phyloP scores from a whole-genome alignment of 2,329 filamentous ascomycete species.

The Ophiostoma sp. region DNA sequence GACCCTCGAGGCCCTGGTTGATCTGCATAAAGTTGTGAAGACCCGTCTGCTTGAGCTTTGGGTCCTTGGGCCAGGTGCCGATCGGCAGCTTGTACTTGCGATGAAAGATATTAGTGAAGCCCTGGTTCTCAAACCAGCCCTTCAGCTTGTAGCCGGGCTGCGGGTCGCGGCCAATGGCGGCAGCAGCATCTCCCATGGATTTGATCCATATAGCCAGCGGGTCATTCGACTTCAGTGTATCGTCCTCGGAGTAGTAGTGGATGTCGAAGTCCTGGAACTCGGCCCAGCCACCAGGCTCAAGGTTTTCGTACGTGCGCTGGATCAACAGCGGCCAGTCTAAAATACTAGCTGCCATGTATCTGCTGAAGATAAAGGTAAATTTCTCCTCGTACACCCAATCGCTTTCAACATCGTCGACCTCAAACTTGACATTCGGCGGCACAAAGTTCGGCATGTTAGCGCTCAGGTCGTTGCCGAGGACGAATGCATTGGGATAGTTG shows the following conservation, averaged over 20 bases:
- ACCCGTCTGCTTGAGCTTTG: slow-evolving; percentile 40
- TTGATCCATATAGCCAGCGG: slow-evolving; percentile 20
- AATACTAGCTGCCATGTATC: slow-evolving; percentile 26
- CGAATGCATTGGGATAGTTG: slow-evolving; percentile 17
- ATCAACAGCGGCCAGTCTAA: slow-evolving; percentile 26
- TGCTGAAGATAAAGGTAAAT: slow-evolving; percentile 26
- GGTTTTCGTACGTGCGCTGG: slow-evolving; percentile 23
- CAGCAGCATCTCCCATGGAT: slow-evolving; percentile 26
- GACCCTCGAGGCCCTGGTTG: slow-evolving; percentile 25
- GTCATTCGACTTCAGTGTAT: slow-evolving; percentile 19
- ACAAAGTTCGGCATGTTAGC: slow-evolving; percentile 27
- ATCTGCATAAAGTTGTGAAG: slow-evolving; percentile 24
- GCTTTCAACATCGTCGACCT: slow-evolving; percentile 28
- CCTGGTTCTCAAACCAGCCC: slow-evolving; percentile 41
- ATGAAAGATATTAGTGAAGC: slow-evolving; percentile 46
- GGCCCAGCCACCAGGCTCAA: slow-evolving; percentile 28
- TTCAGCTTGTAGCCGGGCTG: slow-evolving; percentile 32
- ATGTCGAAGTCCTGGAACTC: slow-evolving; percentile 29
- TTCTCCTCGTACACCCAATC: slow-evolving; percentile 25
- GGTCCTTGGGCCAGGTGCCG: slow-evolving; percentile 44
- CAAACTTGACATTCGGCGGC: slow-evolving; percentile 27
- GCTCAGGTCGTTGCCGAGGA: slow-evolving; percentile 29
- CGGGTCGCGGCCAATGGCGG: slow-evolving; percentile 26
- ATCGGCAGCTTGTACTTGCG: slow-evolving; percentile 42
- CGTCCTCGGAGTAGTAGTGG: slow-evolving; percentile 25